These are phyloP conservation scores for Pleurotus eryngii DNA, from an alignment of 768 basidiomycete species.

Conservation along the genomic window DNA sequence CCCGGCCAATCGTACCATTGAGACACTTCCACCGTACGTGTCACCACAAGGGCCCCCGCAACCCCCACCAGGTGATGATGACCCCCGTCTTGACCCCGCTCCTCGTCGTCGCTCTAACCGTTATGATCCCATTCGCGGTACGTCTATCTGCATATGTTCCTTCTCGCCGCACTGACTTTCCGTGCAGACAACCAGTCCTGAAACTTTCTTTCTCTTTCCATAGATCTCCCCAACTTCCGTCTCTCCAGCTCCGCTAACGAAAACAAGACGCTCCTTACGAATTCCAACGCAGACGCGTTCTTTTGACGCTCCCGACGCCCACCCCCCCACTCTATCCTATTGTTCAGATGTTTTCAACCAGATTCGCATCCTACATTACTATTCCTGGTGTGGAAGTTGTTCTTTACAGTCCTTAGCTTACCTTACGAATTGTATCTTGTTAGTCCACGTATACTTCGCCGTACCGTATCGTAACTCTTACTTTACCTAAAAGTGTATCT, in stretches of 20 bases:
- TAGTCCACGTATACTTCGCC: constrained; percentile 5
- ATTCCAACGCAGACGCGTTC: not conserved
- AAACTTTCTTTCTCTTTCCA: not conserved
- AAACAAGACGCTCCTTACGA: constrained; percentile 5
- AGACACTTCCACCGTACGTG: not conserved
- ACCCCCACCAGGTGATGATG: not conserved
- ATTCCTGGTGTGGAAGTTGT: not conserved
- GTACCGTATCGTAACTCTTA: not conserved
- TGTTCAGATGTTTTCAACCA: constrained; percentile 1
- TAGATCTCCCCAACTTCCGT: not conserved
- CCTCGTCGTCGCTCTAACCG: constrained; percentile 37
- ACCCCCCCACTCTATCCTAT: not conserved
- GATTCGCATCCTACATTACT: constrained; percentile 3
- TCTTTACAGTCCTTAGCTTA: not conserved
- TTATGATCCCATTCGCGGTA: constrained; percentile 52
- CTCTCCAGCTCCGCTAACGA: not conserved
- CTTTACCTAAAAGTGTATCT: not conserved
- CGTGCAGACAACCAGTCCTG: not conserved
- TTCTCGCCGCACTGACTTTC: not conserved
- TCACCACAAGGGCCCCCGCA: constrained; percentile 10
- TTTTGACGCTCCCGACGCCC: not conserved
- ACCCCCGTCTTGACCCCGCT: constrained; percentile 13
- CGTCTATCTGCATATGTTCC: constrained; percentile 27
- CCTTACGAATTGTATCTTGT: constrained; percentile 7
- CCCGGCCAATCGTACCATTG: not conserved